phyloP scores from a whole-genome alignment of 2,329 filamentous ascomycete species.

The Blastomyces parvus region DNA sequence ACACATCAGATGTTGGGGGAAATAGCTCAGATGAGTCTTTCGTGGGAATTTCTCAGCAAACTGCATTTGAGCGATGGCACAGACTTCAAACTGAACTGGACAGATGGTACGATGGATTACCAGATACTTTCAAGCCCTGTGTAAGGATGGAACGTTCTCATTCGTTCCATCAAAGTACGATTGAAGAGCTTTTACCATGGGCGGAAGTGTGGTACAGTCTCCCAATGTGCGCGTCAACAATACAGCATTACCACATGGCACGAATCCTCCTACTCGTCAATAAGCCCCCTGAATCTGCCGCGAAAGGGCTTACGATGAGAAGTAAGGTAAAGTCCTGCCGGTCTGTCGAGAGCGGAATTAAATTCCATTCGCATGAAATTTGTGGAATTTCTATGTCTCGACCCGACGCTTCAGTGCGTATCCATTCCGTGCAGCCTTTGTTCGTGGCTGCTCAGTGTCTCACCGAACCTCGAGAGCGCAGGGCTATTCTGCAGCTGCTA shows the following conservation, averaged over 20 bases:
- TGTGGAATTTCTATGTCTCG: slow-evolving; percentile 50
- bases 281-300: slow-evolving; percentile 36
- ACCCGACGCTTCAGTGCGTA: slow-evolving; percentile 49
- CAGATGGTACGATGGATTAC: slow-evolving; percentile 50
- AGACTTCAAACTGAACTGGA: slow-evolving; percentile 48
- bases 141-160: slow-evolving; percentile 39
- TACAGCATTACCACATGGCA: slow-evolving; percentile 40
- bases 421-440: slow-evolving; percentile 52
- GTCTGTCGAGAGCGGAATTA: slow-evolving; percentile 47
- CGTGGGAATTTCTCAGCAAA: slow-evolving; percentile 30
- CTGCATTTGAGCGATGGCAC: slow-evolving; percentile 42
- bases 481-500: slow-evolving; percentile 47
- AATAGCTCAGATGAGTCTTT: slow-evolving; percentile 21
- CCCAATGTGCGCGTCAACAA: slow-evolving; percentile 56
- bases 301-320: slow-evolving; percentile 43
- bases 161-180: slow-evolving; percentile 20
- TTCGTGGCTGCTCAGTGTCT: slow-evolving; percentile 56
- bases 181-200: slow-evolving; percentile 34
- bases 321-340: slow-evolving; percentile 49
- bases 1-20: slow-evolving; percentile 35
- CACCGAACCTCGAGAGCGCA: slow-evolving; percentile 44
- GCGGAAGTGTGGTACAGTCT: slow-evolving; percentile 56
- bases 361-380: slow-evolving; percentile 52
- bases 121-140: slow-evolving; percentile 50
- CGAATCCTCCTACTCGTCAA: slow-evolving; percentile 36